Percentiles rank a stretch among this genome's conserved stretches.
Conservation (phyloP, 2,329 filamentous ascomycete genomes). For the Xylaria sp. region DNA sequence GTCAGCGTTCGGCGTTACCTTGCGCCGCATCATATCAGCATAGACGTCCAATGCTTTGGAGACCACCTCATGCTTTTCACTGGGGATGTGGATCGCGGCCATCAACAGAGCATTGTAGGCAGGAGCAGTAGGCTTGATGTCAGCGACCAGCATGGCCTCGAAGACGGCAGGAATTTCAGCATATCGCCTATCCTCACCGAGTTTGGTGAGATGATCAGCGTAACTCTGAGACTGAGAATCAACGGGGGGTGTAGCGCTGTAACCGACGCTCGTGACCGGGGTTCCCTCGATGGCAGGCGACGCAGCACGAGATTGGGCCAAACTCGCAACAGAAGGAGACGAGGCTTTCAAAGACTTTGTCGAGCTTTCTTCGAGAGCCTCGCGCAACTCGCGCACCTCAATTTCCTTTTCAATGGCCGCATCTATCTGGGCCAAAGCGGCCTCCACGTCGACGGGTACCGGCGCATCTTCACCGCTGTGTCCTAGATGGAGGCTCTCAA, state of each 20-base stretch:
- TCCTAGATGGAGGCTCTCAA: constrained; percentile 27
- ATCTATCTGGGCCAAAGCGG: constrained; percentile 73
- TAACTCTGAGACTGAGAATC: constrained; percentile 64
- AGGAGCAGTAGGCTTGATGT: constrained; percentile 70
- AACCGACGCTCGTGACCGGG: constrained; percentile 43
- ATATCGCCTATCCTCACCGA: constrained; percentile 69
- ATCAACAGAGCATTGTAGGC: constrained; percentile 90
- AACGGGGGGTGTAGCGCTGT: constrained; percentile 55
- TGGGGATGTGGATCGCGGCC: constrained; percentile 77
- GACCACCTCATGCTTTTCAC: constrained; percentile 74
- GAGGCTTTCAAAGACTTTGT: constrained; percentile 34
- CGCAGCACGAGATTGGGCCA: constrained; percentile 36
- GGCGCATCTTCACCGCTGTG: constrained; percentile 33
- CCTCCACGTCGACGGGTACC: constrained; percentile 45
- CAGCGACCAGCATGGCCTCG: constrained; percentile 79
- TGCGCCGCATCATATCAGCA: constrained; percentile 87
- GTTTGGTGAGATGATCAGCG: constrained; percentile 70
- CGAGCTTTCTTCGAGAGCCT: constrained; percentile 27
- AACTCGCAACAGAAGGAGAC: constrained; percentile 36
- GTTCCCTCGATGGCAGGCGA: constrained; percentile 40
- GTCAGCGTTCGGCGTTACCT: constrained; percentile 71
- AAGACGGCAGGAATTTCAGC: constrained; percentile 87
- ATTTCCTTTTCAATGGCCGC: constrained; percentile 76
- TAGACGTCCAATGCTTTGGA: constrained; percentile 93
- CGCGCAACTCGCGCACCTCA: constrained; percentile 32